A percentile compares a stretch with the other conserved stretches of the same genome.
phyloP scores from a whole-genome alignment of 768 basidiomycete species.

The Boletus tylopilopsis region DNA sequence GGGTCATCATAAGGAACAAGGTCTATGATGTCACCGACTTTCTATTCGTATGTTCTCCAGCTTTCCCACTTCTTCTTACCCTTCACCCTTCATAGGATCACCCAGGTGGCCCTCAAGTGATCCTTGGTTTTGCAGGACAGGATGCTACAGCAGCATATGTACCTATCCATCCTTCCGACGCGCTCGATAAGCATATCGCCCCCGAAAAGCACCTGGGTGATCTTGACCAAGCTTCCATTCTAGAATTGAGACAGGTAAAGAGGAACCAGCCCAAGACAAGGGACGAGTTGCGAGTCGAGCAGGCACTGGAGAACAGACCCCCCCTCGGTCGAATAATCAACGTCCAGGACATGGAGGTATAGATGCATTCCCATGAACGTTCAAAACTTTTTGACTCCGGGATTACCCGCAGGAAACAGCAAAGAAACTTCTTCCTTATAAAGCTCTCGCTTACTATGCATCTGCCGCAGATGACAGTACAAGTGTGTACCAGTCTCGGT shows the following conservation, averaged over 20 bases:
- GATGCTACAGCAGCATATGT: constrained; percentile 79
- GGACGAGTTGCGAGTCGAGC: constrained; percentile 66
- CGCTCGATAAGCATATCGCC: constrained; percentile 68
- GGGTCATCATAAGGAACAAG: constrained; percentile 75
- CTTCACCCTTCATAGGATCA: constrained; percentile 48
- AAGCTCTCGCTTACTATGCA: constrained; percentile 79
- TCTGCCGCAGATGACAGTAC: constrained; percentile 86
- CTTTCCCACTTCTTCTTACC: no score
- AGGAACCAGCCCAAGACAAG: constrained; percentile 51
- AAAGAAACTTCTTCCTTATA: constrained; percentile 63
- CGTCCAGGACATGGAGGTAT: constrained; percentile 80
- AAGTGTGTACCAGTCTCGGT: constrained; percentile 43
- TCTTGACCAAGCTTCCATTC: constrained; percentile 47
- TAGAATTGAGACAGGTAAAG: constrained; percentile 34
- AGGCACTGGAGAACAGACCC: constrained; percentile 57
- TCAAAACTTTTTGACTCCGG: background rate
- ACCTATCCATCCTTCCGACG: constrained; percentile 83
- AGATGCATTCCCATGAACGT: background rate
- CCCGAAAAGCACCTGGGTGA: constrained; percentile 69
- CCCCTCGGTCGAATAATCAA: constrained; percentile 68
- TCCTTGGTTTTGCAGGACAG: constrained; percentile 78
- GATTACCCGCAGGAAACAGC: constrained; percentile 56
- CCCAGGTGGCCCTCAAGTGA: constrained; percentile 79
- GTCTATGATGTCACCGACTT: constrained; percentile 90
- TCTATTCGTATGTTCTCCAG: constrained; percentile 45